These are phyloP conservation scores for Plasmodium fragile DNA, from an alignment of 169 alveolate species.

Conservation along the genomic window DNA sequence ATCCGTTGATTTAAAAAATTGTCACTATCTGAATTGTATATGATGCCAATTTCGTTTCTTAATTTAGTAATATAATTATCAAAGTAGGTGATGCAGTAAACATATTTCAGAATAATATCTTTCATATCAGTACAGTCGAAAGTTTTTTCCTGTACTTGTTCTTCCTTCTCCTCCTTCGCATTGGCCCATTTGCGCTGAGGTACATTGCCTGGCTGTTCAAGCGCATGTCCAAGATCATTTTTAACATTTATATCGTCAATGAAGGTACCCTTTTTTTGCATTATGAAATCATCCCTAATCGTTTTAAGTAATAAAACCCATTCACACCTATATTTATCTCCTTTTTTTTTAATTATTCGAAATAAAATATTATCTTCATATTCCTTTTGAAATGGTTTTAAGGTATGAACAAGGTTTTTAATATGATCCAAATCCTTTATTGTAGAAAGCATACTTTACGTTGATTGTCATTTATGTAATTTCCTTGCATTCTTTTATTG, in stretches of 20 bases:
- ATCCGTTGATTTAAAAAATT: slow-evolving; percentile 8
- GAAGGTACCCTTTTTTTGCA: background rate
- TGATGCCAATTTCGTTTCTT: slow-evolving; percentile 20
- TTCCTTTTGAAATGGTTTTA: slow-evolving; percentile 60
- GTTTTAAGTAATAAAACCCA: slow-evolving; percentile 69
- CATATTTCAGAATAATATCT: slow-evolving; percentile 48
- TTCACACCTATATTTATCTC: slow-evolving; percentile 50
- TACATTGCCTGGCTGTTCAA: background rate
- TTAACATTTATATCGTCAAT: slow-evolving; percentile 10
- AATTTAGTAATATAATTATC: slow-evolving; percentile 29
- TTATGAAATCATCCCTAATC: slow-evolving; percentile 5
- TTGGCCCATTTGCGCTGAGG: background rate
- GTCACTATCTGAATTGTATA: slow-evolving; percentile 4
- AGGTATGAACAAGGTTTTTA: slow-evolving; percentile 42
- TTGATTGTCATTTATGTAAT: slow-evolving; percentile 5
- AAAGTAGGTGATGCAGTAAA: slow-evolving; percentile 25
- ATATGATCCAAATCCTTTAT: slow-evolving; percentile 51
- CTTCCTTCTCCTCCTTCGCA: slow-evolving; percentile 12
- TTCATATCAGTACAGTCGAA: slow-evolving; percentile 42
- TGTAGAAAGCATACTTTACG: slow-evolving; percentile 41
- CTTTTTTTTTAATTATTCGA: slow-evolving; percentile 42
- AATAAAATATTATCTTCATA: slow-evolving; percentile 39
- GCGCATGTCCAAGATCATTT: slow-evolving; percentile 15
- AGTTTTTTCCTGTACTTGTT: slow-evolving; percentile 35
- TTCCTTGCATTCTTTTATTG: slow-evolving; percentile 11